Conservation (phyloP, 2,329 filamentous ascomycete genomes). For the Aureobasidium sp. region DNA sequence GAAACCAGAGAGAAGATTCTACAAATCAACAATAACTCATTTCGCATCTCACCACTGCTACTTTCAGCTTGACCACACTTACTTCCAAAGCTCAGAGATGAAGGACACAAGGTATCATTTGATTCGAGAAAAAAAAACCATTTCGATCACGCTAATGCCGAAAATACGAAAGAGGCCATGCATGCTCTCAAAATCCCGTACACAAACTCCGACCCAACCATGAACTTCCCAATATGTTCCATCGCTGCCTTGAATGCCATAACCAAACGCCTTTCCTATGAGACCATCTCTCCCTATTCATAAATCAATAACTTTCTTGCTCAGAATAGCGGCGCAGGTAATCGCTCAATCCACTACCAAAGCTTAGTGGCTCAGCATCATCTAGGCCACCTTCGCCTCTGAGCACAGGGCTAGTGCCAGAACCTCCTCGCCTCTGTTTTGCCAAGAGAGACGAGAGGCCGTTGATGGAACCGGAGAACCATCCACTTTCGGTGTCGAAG, state of each 20-base stretch:
- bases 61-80: neutral
- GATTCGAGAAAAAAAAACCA: neutral
- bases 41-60: neutral
- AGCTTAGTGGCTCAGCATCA: conserved; percentile 7
- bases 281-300: neutral
- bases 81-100: neutral
- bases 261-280: neutral
- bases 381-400: conserved; percentile 5
- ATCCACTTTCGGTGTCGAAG: conserved; percentile 26
- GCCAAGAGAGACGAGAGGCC: conserved; percentile 20
- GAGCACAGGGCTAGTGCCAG: conserved; percentile 9
- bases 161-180: neutral
- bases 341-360: conserved; percentile 8
- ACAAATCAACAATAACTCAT: neutral
- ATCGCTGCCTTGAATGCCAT: neutral
- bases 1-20: neutral
- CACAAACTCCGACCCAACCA: neutral
- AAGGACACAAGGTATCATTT: neutral
- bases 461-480: conserved; percentile 29
- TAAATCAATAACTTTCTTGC: conserved; percentile 10
- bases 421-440: conserved; percentile 16
- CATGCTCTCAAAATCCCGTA: conserved; percentile 1
- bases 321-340: conserved; percentile 14
- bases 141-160: conserved; percentile 3
- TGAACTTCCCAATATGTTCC: neutral